phyloP scores from a whole-genome alignment of 2,329 filamentous ascomycete genomes.

The Fusarium praegraminearum region DNA sequence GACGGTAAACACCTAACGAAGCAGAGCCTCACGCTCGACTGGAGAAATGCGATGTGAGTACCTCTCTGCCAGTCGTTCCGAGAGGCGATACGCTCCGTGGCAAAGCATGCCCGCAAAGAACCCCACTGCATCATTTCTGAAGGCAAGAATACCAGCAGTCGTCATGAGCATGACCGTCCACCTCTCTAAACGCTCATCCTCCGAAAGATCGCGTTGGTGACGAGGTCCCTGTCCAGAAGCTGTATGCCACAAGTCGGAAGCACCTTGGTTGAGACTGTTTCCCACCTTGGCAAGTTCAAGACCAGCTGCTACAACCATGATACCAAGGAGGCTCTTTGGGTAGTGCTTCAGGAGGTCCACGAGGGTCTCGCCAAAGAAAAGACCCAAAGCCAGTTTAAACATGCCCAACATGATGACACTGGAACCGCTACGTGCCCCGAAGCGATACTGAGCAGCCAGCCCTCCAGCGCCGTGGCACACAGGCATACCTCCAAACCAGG shows the following conservation, averaged over 20 bases:
- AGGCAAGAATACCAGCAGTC: conserved; percentile 82
- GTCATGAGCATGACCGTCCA: conserved; percentile 95
- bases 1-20: conserved; percentile 37
- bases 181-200: conserved; percentile 77
- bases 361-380: conserved; percentile 81
- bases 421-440: conserved; percentile 88
- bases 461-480: conserved; percentile 94
- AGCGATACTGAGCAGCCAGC: conserved; percentile 89
- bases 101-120: conserved; percentile 86
- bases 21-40: conserved; percentile 50
- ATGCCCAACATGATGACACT: conserved; percentile 83
- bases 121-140: conserved; percentile 89
- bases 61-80: conserved; percentile 58
- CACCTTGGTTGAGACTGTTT: conserved; percentile 82
- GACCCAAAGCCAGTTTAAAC: conserved; percentile 79
- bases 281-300: conserved; percentile 89
- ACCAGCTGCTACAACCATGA: conserved; percentile 92
- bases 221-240: conserved; percentile 57
- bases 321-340: conserved; percentile 80
- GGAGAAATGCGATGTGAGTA: conserved; percentile 40
- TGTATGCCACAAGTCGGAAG: conserved; percentile 68
- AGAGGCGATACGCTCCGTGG: conserved; percentile 73
- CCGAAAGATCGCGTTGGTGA: conserved; percentile 66
- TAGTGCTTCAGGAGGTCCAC: conserved; percentile 77
- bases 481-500: conserved; percentile 96